Evolutionary conservation across 2,329 filamentous ascomycete species (phyloP).

Genomic region (Fusarium sp.): DNA sequence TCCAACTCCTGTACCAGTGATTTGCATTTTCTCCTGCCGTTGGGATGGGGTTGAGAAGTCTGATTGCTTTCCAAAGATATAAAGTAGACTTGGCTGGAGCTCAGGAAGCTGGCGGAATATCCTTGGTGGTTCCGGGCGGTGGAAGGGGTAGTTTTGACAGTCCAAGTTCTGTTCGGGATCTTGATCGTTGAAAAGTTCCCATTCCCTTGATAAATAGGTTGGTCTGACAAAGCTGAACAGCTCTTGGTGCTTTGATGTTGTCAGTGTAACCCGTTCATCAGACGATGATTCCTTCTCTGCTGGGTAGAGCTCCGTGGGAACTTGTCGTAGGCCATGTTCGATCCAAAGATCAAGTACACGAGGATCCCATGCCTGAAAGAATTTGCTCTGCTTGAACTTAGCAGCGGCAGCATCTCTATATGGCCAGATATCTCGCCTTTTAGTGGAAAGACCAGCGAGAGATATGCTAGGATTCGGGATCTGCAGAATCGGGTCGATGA

Average conservation of each 20-base stretch:
- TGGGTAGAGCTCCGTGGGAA: neutral
- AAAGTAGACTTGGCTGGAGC: slow-evolving; percentile 1
- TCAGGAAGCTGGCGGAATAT: slow-evolving; percentile 8
- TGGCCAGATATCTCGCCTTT: slow-evolving; percentile 3
- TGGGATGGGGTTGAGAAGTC: neutral
- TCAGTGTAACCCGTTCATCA: neutral
- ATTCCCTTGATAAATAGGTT: neutral
- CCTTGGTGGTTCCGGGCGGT: neutral
- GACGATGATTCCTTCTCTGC: neutral
- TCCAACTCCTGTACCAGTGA: neutral
- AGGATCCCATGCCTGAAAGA: slow-evolving; percentile 12
- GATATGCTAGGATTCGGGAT: slow-evolving; percentile 2
- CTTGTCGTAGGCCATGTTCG: neutral
- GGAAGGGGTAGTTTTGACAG: neutral
- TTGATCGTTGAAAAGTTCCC: neutral
- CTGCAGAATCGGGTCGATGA: slow-evolving; percentile 6
- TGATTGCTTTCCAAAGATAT: neutral
- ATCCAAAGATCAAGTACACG: slow-evolving; percentile 9
- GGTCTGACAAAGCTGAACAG: slow-evolving; percentile 1
- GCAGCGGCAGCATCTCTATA: neutral
- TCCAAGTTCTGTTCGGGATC: slow-evolving; percentile 1
- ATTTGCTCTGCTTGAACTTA: neutral
- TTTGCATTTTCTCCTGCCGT: neutral
- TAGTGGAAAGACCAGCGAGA: neutral
- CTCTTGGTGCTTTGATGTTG: slow-evolving; percentile 4